These are phyloP conservation scores for Rhizophora apiculata DNA, from an alignment of 345 rosid species.

Conservation along the genomic window DNA sequence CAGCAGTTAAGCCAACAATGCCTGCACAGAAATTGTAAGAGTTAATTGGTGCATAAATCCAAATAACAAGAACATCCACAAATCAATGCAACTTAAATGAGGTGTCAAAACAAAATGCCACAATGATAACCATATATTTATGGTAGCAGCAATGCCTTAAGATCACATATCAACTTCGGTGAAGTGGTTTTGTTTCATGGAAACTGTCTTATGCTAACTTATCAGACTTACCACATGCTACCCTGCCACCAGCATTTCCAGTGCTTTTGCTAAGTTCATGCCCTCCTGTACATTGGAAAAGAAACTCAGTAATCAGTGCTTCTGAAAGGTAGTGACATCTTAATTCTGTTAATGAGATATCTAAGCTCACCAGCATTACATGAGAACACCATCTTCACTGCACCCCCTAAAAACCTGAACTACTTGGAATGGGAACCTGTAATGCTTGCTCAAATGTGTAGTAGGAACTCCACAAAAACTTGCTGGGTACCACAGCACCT, in stretches of 20 bases:
- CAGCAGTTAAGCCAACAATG: constrained; percentile 38
- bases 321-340: too few relatives aligned
- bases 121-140: neutral
- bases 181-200: neutral
- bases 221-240: constrained; percentile 66
- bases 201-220: neutral
- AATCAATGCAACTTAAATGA: neutral
- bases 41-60: neutral
- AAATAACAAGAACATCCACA: neutral
- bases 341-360: too few relatives aligned
- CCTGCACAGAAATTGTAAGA: constrained; percentile 30
- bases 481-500: too few relatives aligned
- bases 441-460: too few relatives aligned
- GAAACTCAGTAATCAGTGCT: neutral
- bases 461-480: too few relatives aligned
- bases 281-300: constrained; percentile 58
- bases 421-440: too few relatives aligned
- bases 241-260: constrained; percentile 92
- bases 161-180: neutral
- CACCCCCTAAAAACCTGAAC: too few relatives aligned
- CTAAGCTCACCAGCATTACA: too few relatives aligned
- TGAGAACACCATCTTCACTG: too few relatives aligned
- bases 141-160: neutral
- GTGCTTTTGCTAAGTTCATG: constrained; percentile 90
- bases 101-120: too few relatives aligned